Evolutionary conservation across 2,329 filamentous ascomycete species (phyloP).

Genomic region (Dothiorella sarmentorum): DNA sequence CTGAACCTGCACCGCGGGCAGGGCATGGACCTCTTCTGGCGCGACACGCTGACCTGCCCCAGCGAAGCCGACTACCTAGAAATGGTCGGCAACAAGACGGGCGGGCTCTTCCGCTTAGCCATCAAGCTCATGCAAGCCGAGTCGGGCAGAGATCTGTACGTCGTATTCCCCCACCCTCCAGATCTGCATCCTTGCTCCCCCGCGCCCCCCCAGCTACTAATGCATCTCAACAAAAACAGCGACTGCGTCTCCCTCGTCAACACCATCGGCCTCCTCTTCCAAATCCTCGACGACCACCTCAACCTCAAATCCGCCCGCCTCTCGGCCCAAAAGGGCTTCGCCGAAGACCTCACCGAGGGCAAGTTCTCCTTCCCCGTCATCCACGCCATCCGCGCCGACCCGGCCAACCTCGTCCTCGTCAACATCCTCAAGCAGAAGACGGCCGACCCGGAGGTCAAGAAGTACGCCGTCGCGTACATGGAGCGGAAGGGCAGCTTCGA

Average conservation of each 20-base stretch:
- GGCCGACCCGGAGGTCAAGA: slow-evolving; percentile 79
- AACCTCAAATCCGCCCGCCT: slow-evolving; percentile 59
- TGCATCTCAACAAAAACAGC: slow-evolving; percentile 29
- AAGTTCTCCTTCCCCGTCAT: slow-evolving; percentile 97
- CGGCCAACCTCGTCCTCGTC: slow-evolving; percentile 71
- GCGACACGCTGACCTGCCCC: slow-evolving; percentile 78
- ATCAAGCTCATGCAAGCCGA: slow-evolving; percentile 88
- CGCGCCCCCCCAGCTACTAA: not conserved
- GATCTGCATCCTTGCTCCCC: slow-evolving; percentile 11
- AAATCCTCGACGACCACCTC: slow-evolving; percentile 91
- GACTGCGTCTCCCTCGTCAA: slow-evolving; percentile 84
- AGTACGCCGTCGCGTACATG: slow-evolving; percentile 89
- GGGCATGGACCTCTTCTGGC: slow-evolving; percentile 90
- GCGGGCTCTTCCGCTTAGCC: slow-evolving; percentile 77
- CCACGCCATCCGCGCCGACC: slow-evolving; percentile 80
- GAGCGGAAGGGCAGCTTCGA: slow-evolving; percentile 83
- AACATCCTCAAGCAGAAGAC: slow-evolving; percentile 93
- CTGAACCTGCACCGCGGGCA: slow-evolving; percentile 82
- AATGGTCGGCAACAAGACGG: slow-evolving; percentile 90
- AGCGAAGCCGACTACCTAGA: slow-evolving; percentile 89
- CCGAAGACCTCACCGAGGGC: slow-evolving; percentile 92
- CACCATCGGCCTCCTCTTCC: slow-evolving; percentile 79
- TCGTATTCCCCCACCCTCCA: slow-evolving; percentile 6
- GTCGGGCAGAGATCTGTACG: slow-evolving; percentile 46
- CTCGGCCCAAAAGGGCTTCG: slow-evolving; percentile 76